A percentile compares a stretch with the other conserved stretches of the same genome.
phyloP scores from a whole-genome alignment of 78 protist genomes.

The Polysphondylium violaceum region DNA sequence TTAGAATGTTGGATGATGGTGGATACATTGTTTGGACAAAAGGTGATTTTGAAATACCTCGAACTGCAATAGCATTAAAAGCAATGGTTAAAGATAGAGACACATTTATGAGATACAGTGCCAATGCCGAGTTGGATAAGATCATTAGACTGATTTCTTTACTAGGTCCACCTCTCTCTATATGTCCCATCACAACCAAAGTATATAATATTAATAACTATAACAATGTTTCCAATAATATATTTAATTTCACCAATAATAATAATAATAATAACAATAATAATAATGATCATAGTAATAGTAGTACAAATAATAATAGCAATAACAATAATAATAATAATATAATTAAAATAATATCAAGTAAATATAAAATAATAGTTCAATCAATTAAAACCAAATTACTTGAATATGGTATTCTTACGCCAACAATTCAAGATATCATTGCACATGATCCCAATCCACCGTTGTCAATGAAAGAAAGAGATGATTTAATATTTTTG shows the following conservation, averaged over 20 bases:
- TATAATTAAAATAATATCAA: not conserved
- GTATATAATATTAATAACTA: not conserved
- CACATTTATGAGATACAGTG: constrained; percentile 10
- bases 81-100: constrained; percentile 54
- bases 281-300: too few relatives aligned
- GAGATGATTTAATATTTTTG: constrained; percentile 24
- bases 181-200: not conserved
- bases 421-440: constrained; percentile 8
- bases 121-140: constrained; percentile 40
- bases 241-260: too few relatives aligned
- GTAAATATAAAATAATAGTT: not conserved
- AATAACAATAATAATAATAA: too few relatives aligned
- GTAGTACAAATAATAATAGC: too few relatives aligned
- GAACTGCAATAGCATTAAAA: constrained; percentile 61
- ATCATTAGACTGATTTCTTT: constrained; percentile 21
- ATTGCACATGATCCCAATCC: not conserved
- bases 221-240: not conserved
- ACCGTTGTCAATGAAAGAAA: constrained; percentile 15
- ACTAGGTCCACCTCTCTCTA: constrained; percentile 19
- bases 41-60: constrained; percentile 45
- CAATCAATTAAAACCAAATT: not conserved
- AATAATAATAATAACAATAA: too few relatives aligned
- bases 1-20: constrained; percentile 60
- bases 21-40: constrained; percentile 70
- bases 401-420: not conserved